Evolutionary conservation across 2,329 filamentous ascomycete species (phyloP).

Genomic region (Fonsecaea pugnacius): DNA sequence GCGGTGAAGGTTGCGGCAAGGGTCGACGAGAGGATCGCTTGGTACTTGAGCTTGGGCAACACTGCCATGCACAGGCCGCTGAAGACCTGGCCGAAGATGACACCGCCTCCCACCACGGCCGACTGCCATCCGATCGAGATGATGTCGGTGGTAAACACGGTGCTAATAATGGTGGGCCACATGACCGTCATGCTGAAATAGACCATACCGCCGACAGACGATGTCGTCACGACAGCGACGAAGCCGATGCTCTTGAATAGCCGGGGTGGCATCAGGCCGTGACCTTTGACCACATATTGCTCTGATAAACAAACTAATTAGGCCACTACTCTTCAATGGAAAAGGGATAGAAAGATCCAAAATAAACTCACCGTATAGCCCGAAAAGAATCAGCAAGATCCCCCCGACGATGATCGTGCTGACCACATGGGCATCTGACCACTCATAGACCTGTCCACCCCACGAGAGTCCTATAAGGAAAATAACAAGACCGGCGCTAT

Average conservation of each 20-base stretch:
- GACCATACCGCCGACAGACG: too few relatives aligned
- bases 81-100: too few relatives aligned
- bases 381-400: not conserved
- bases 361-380: not conserved
- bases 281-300: conserved; percentile 11
- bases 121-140: too few relatives aligned
- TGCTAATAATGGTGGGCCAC: too few relatives aligned
- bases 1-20: not conserved
- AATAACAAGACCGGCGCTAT: not conserved
- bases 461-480: not conserved
- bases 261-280: conserved; percentile 10
- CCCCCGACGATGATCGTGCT: not conserved
- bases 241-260: conserved; percentile 10
- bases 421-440: not conserved
- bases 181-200: too few relatives aligned
- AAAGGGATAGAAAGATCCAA: too few relatives aligned
- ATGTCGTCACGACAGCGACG: not conserved
- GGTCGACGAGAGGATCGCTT: not conserved
- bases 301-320: not conserved
- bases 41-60: not conserved
- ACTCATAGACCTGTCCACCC: not conserved
- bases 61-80: not conserved
- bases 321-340: too few relatives aligned
- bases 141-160: too few relatives aligned
- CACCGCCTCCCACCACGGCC: too few relatives aligned